A percentile compares a stretch with the other conserved stretches of the same genome.
Conservation (phyloP, 2,329 filamentous ascomycete genomes). For the Celoporthe dispersa region DNA sequence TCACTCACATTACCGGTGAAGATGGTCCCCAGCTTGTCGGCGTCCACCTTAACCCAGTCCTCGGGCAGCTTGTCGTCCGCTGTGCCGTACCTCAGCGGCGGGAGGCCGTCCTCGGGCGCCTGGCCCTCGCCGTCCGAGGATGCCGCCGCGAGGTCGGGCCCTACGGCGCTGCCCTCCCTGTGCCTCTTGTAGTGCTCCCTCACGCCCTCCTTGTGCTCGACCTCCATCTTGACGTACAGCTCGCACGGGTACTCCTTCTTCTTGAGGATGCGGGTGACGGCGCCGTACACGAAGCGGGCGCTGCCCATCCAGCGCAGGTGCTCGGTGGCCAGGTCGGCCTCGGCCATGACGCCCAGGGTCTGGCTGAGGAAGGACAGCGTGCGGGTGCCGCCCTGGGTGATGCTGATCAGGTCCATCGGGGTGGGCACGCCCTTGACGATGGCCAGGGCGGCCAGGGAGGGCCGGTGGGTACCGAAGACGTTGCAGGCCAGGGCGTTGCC, state of each 20-base stretch:
- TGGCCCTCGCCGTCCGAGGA: constrained; percentile 24
- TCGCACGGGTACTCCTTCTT: constrained; percentile 88
- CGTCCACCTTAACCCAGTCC: constrained; percentile 75
- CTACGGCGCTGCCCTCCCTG: constrained; percentile 20
- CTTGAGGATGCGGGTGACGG: constrained; percentile 75
- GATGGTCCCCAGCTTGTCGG: constrained; percentile 85
- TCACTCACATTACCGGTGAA: constrained; percentile 82
- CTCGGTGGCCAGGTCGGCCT: constrained; percentile 88
- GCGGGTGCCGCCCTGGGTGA: constrained; percentile 79
- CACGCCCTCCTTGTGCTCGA: constrained; percentile 75
- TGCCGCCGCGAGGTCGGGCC: constrained; percentile 21
- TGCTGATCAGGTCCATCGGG: constrained; percentile 81
- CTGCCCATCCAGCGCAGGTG: constrained; percentile 91
- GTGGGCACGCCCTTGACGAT: constrained; percentile 88
- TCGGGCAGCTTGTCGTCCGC: constrained; percentile 75
- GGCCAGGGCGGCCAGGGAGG: constrained; percentile 76
- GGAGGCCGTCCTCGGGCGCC: constrained; percentile 57
- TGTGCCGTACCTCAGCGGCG: constrained; percentile 77
- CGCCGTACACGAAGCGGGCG: constrained; percentile 82
- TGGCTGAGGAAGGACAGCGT: constrained; percentile 90
- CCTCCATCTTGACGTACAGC: constrained; percentile 81
- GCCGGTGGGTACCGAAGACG: constrained; percentile 77
- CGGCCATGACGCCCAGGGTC: constrained; percentile 85
- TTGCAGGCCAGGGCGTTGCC: constrained; percentile 95
- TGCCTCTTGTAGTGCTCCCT: constrained; percentile 70